Evolutionary conservation across 2,329 filamentous ascomycete species (phyloP).

Genomic region (Basipetospora chlamydospora): DNA sequence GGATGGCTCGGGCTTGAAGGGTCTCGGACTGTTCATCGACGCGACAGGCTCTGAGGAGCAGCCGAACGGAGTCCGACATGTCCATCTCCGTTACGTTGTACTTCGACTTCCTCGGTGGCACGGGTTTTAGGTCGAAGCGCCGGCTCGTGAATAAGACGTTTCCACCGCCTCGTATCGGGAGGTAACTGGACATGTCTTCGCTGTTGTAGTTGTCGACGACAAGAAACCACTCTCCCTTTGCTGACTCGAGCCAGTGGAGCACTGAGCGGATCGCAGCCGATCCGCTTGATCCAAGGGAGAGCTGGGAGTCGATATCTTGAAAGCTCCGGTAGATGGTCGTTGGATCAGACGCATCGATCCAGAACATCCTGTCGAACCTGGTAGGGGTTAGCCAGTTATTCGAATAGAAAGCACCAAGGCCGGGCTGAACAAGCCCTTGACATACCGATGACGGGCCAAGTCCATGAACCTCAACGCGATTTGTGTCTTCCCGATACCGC

Average conservation of each 20-base stretch:
- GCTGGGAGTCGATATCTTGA: constrained; percentile 7
- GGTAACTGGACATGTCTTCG: constrained; percentile 7
- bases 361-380: constrained; percentile 16
- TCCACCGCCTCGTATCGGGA: constrained; percentile 11
- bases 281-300: constrained; percentile 4
- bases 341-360: constrained; percentile 14
- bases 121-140: constrained; percentile 2
- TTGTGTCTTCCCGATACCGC: constrained; percentile 18
- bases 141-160: constrained; percentile 17
- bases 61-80: neutral
- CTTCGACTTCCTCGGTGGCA: neutral
- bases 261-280: constrained; percentile 5
- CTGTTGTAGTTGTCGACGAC: constrained; percentile 16
- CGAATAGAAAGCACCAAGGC: neutral
- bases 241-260: constrained; percentile 9
- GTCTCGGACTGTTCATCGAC: constrained; percentile 1
- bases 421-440: neutral
- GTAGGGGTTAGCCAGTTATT: neutral
- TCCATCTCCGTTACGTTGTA: neutral
- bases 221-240: constrained; percentile 15
- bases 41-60: neutral
- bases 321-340: constrained; percentile 13
- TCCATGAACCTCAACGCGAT: constrained; percentile 15
- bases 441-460: constrained; percentile 9
- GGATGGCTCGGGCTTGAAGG: constrained; percentile 4